phyloP scores from a whole-genome alignment of 208 protist genomes.

The Leishmania amazonensis region DNA sequence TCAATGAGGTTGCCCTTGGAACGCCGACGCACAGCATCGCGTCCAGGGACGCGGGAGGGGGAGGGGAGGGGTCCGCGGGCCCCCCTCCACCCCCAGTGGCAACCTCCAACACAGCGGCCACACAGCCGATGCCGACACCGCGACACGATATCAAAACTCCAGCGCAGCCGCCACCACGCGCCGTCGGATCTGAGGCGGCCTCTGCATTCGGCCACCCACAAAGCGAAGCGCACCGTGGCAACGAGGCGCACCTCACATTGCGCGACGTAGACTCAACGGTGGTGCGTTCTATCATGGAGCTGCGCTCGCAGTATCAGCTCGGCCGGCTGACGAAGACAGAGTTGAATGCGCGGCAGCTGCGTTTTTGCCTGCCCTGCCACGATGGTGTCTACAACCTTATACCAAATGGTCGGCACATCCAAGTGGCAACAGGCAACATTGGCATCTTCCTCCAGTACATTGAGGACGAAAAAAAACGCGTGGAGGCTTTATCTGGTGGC shows the following conservation, averaged over 20 bases:
- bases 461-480: conserved; percentile 28
- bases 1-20: conserved; percentile 28
- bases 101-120: neutral
- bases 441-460: conserved; percentile 44
- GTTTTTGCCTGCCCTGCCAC: conserved; percentile 37
- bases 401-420: conserved; percentile 43
- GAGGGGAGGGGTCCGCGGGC: neutral
- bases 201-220: neutral
- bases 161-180: conserved; percentile 10
- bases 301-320: conserved; percentile 20
- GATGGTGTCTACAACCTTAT: conserved; percentile 48
- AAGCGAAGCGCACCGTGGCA: conserved; percentile 3
- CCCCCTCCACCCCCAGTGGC: neutral
- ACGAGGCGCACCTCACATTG: conserved; percentile 19
- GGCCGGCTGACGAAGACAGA: conserved; percentile 30
- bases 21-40: conserved; percentile 7
- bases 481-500: conserved; percentile 6
- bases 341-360: conserved; percentile 27
- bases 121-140: neutral
- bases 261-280: conserved; percentile 27
- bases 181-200: neutral
- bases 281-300: conserved; percentile 22
- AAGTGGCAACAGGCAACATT: conserved; percentile 40
- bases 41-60: neutral
- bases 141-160: neutral